Conservation (phyloP, 371 early-diverging fungal species). For the Syncephalis plumigaleata region DNA sequence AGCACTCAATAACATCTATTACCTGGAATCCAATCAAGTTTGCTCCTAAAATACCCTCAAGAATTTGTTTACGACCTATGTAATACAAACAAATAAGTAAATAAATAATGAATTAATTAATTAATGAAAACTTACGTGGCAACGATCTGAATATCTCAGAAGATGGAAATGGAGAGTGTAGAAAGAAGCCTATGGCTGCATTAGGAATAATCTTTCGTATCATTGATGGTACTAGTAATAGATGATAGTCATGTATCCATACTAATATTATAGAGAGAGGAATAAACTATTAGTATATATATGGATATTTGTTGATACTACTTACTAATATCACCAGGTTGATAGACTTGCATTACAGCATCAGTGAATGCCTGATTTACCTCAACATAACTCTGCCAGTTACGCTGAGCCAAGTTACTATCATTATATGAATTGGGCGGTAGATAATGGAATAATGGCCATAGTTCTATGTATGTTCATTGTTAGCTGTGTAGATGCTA, state of each 20-base stretch:
- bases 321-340: conserved; percentile 72
- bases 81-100: conserved; percentile 1
- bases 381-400: conserved; percentile 73
- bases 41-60: conserved; percentile 85
- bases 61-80: conserved; percentile 70
- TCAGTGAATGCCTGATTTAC: conserved; percentile 81
- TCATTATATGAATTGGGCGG: conserved; percentile 72
- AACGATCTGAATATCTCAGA: conserved; percentile 87
- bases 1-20: conserved; percentile 4
- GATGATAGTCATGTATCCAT: conserved; percentile 98
- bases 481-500: neutral
- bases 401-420: conserved; percentile 29
- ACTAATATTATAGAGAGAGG: conserved; percentile 24
- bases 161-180: conserved; percentile 95
- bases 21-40: conserved; percentile 87
- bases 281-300: no score
- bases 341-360: conserved; percentile 48
- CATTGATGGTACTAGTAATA: conserved; percentile 77
- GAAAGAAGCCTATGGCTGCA: conserved; percentile 85
- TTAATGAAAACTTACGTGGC: conserved; percentile 37
- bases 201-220: conserved; percentile 56
- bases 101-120: neutral
- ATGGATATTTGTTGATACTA: no score
- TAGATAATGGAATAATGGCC: conserved; percentile 97
- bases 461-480: conserved; percentile 40